A percentile compares a stretch with the other conserved stretches of the same genome.
These are phyloP conservation scores for Metschnikowia picachoensis DNA, from an alignment of 805 yeast species.

Conservation along the genomic window DNA sequence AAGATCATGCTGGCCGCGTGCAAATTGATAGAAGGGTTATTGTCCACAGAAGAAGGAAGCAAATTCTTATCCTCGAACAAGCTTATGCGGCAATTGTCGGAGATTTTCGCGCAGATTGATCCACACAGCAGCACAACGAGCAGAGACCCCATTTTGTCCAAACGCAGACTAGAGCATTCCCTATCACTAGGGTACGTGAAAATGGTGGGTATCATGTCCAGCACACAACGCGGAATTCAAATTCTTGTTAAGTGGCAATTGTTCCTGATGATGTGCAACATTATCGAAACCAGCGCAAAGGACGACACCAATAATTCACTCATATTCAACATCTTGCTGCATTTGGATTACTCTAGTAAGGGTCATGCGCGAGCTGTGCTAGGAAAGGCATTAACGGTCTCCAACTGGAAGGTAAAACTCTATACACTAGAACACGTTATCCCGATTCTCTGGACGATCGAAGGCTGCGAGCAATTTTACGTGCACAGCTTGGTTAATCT, in stretches of 20 bases:
- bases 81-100: conserved; percentile 82
- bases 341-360: conserved; percentile 55
- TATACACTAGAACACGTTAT: conserved; percentile 55
- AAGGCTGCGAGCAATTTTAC: conserved; percentile 44
- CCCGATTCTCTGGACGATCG: conserved; percentile 33
- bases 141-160: conserved; percentile 69
- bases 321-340: conserved; percentile 52
- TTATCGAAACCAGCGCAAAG: conserved; percentile 46
- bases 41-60: conserved; percentile 62
- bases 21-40: conserved; percentile 61
- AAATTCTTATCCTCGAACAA: conserved; percentile 67
- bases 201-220: conserved; percentile 70
- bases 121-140: conserved; percentile 73
- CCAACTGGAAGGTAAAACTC: conserved; percentile 48
- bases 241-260: conserved; percentile 80
- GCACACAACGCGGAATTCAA: conserved; percentile 56
- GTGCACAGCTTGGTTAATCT: conserved; percentile 58
- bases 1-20: conserved; percentile 71
- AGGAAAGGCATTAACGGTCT: conserved; percentile 57
- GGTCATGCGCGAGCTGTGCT: conserved; percentile 69
- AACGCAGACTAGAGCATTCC: conserved; percentile 55
- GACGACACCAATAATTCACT: conserved; percentile 43
- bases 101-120: conserved; percentile 80
- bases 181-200: conserved; percentile 73
- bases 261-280: conserved; percentile 73